phyloP scores from a whole-genome alignment of 495 filamentous ascomycete species.

The Immersiella caudata region DNA sequence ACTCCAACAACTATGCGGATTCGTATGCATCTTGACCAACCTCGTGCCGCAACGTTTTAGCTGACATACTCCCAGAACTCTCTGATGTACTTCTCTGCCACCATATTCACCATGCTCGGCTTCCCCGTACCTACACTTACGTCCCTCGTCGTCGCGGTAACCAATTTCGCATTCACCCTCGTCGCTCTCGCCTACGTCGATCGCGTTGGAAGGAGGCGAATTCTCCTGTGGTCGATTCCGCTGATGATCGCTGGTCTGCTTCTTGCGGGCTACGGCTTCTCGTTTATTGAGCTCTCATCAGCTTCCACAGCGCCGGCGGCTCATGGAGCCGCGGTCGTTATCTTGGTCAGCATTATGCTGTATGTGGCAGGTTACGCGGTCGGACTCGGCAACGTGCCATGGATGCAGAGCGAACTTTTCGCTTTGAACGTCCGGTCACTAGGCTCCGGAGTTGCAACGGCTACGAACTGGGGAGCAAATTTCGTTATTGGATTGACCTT shows the following conservation, averaged over 20 bases:
- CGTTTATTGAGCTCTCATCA: conserved; percentile 54
- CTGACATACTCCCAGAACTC: conserved; percentile 61
- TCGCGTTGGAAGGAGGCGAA: conserved; percentile 75
- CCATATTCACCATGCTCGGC: conserved; percentile 79
- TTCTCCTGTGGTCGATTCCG: conserved; percentile 81
- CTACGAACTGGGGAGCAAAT: conserved; percentile 88
- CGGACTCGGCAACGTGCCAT: conserved; percentile 89
- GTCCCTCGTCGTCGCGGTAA: conserved; percentile 76
- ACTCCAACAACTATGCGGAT: conserved; percentile 88
- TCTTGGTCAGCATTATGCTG: conserved; percentile 72
- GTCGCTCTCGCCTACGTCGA: conserved; percentile 79
- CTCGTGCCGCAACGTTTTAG: background rate
- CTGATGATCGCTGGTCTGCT: conserved; percentile 77
- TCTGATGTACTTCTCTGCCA: conserved; percentile 94
- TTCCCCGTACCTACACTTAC: conserved; percentile 82
- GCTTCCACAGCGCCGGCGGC: conserved; percentile 26
- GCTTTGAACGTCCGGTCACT: conserved; percentile 78
- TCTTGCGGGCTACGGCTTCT: conserved; percentile 68
- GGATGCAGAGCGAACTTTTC: conserved; percentile 93
- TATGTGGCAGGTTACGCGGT: conserved; percentile 85
- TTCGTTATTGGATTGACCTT: conserved; percentile 88
- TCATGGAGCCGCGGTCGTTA: conserved; percentile 51
- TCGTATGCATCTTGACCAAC: conserved; percentile 55
- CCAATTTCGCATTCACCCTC: conserved; percentile 82
- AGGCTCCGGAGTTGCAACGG: conserved; percentile 80